Evolutionary conservation across 495 filamentous ascomycete genomes (phyloP), one percentile per base, ranked within the genome.

Genomic region (Extremus antarcticus): DNA sequence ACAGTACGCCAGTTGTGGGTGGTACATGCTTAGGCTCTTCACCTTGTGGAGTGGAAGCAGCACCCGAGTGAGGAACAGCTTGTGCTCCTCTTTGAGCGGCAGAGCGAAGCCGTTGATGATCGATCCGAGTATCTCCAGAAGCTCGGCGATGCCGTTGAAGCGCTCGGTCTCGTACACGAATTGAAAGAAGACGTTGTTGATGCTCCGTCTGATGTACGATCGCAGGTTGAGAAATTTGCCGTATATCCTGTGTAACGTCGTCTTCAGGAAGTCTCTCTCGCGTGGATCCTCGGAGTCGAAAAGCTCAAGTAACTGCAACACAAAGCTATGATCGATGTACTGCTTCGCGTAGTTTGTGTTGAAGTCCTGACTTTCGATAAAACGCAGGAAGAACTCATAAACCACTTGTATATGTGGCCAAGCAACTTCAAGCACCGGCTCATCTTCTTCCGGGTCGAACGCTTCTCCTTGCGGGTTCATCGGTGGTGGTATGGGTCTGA

Each of bases 141-240:
- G 75, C 68, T 99, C 92, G 3, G 92, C 92, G 57, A 99, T 95
- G 16, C 92, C 92, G 66, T 99, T 99, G 74, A 97, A 97, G 49
- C 92, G 80, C 70, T 99, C 92, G 0, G 92, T 99, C 72, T 99
- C 92, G 65, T 99, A 99, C 55, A 86, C 87, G 70, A 99, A 99
- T 67, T 99, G 92, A 79, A 99, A 99, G 76, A 99, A 99, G 63
- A 99, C 92, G 66, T 99, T 97, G 77, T 99, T 97, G 75, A 99
- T 99, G 39, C 94, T 97, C 61, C 92, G 84, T 65, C 92, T 80
- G 63, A 99, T 99, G 71, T 90, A 99, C 11, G 94, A 97, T 32
- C 92, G 82, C 38, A 99, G 76, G 68, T 99, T 99, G 53, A 99
- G 76, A 74, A 99, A 99, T 73, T 99, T 99, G 59, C 92, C 92